Conservation (phyloP, 495 filamentous ascomycete species). For the Tetracladium setigerum region DNA sequence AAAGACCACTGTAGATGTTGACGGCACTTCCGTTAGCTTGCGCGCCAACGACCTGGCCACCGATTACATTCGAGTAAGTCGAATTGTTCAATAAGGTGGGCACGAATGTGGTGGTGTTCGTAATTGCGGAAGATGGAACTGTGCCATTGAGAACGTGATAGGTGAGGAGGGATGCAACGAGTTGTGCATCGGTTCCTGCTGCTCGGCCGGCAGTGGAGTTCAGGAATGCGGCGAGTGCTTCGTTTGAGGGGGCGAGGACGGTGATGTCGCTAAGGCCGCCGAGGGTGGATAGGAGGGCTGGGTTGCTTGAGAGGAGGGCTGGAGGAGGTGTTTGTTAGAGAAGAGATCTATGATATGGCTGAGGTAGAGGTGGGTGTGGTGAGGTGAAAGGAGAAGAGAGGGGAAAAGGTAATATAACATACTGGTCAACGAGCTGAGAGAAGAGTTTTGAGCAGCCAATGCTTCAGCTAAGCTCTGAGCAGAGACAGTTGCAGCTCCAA, state of each 20-base stretch:
- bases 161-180: conserved; percentile 42
- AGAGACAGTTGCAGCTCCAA: conserved; percentile 13
- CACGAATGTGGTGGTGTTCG: conserved; percentile 37
- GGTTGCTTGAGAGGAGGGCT: conserved; percentile 34
- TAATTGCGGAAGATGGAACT: conserved; percentile 33
- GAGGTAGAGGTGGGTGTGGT: neutral
- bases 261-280: conserved; percentile 46
- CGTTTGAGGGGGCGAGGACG: conserved; percentile 55
- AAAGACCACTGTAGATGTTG: conserved; percentile 30
- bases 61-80: conserved; percentile 31
- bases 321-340: neutral
- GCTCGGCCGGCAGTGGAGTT: conserved; percentile 19
- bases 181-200: conserved; percentile 23
- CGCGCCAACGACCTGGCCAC: conserved; percentile 31
- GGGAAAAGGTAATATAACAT: too few species aligned
- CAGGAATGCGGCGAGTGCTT: conserved; percentile 40
- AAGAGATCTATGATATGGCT: neutral
- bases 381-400: too few species aligned
- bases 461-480: conserved; percentile 30
- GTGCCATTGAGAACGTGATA: conserved; percentile 61
- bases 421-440: conserved; percentile 35
- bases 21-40: conserved; percentile 23
- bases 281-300: conserved; percentile 32
- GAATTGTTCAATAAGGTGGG: conserved; percentile 44
- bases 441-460: conserved; percentile 26